These are phyloP conservation scores for Fusarium nematophilum DNA, from an alignment of 2,329 filamentous ascomycete species.

Conservation along the genomic window DNA sequence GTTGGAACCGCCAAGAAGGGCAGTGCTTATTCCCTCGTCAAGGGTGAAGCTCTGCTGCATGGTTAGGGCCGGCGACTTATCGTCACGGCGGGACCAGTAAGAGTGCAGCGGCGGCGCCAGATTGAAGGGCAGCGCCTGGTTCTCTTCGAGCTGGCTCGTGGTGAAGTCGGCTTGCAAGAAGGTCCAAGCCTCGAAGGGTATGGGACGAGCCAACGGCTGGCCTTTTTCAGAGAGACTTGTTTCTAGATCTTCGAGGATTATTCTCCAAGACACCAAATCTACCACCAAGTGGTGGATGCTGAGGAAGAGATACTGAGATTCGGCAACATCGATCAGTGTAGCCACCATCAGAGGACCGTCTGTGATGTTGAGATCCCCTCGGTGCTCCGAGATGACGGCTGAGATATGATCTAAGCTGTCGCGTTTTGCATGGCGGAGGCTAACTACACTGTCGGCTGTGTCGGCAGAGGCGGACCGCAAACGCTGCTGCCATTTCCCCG, in stretches of 20 bases:
- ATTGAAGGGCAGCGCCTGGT: neutral
- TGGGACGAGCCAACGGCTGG: neutral
- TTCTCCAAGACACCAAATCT: constrained; percentile 32
- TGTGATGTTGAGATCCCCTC: neutral
- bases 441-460: neutral
- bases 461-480: neutral
- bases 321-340: neutral
- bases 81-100: neutral
- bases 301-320: neutral
- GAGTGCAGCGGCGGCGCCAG: neutral
- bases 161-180: neutral
- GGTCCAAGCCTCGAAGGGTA: neutral
- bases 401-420: neutral
- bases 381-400: neutral
- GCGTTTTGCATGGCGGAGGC: neutral
- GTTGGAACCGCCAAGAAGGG: constrained; percentile 25
- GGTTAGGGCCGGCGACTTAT: neutral
- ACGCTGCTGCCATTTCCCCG: neutral
- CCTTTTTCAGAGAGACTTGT: neutral
- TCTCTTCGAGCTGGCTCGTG: neutral
- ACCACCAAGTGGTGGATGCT: constrained; percentile 25
- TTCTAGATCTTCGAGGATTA: constrained; percentile 25
- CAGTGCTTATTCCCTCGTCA: neutral
- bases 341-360: neutral
- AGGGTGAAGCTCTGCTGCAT: constrained; percentile 11